Percentiles rank a stretch among this genome's conserved stretches.
Evolutionary conservation across 768 basidiomycete genomes (phyloP).

Genomic region (Tricholoma terreum): DNA sequence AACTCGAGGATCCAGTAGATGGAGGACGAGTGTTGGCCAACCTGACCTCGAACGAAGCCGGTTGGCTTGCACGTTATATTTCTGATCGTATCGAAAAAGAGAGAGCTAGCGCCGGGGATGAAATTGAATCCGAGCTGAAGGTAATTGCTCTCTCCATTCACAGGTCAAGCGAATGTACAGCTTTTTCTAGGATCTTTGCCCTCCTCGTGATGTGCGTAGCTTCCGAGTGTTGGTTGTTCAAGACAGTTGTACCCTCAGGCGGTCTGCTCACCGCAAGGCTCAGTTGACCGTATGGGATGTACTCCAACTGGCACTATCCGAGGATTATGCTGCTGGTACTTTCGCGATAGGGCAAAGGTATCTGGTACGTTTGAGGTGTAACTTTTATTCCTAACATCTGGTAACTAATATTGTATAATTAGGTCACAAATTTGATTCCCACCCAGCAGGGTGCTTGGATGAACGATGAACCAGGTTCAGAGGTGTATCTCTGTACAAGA

Average conservation of each 20-base stretch:
- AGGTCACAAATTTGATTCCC: conserved; percentile 70
- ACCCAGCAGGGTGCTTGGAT: conserved; percentile 72
- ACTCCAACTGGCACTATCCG: conserved; percentile 44
- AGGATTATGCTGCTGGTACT: conserved; percentile 45
- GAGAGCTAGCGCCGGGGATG: conserved; percentile 47
- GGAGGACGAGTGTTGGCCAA: conserved; percentile 41
- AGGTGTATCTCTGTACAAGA: conserved; percentile 68
- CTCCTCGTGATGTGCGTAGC: conserved; percentile 68
- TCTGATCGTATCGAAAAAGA: conserved; percentile 46
- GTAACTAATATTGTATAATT: not conserved
- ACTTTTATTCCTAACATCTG: conserved; percentile 5
- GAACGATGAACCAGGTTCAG: conserved; percentile 51
- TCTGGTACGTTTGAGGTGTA: conserved; percentile 41
- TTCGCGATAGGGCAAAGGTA: conserved; percentile 68
- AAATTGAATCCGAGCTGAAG: conserved; percentile 71
- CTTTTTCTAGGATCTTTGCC: conserved; percentile 50
- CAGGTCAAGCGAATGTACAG: not conserved
- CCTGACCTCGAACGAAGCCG: conserved; percentile 46
- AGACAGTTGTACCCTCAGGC: conserved; percentile 55
- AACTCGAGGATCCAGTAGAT: conserved; percentile 56
- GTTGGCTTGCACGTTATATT: conserved; percentile 60
- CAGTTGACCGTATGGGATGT: conserved; percentile 88
- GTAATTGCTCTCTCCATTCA: conserved; percentile 38
- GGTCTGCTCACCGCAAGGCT: conserved; percentile 55
- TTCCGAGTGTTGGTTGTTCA: conserved; percentile 72